Evolutionary conservation across 495 filamentous ascomycete species (phyloP).

Genomic region (Aspergillus baeticus): DNA sequence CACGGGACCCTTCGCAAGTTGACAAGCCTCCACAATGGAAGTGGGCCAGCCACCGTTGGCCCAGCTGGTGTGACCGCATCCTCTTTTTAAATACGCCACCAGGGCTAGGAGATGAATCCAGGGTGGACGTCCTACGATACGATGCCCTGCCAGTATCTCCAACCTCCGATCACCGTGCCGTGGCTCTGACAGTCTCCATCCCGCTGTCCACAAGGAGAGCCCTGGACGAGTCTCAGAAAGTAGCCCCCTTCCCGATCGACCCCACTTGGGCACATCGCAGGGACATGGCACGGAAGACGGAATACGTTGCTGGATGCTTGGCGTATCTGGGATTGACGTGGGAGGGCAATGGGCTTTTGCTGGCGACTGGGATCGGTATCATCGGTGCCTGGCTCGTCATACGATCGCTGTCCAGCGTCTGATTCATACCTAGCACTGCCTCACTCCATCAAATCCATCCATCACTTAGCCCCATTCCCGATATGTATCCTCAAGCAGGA

Average conservation of each 20-base stretch:
- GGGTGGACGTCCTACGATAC: slow-evolving; percentile 59
- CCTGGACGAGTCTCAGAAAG: slow-evolving; percentile 23
- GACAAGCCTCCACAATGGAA: slow-evolving; percentile 57
- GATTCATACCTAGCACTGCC: neutral
- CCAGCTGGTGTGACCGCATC: slow-evolving; percentile 92
- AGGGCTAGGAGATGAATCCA: slow-evolving; percentile 36
- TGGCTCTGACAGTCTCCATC: slow-evolving; percentile 63
- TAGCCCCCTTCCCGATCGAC: slow-evolving; percentile 55
- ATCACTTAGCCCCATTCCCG: neutral
- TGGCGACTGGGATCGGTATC: slow-evolving; percentile 42
- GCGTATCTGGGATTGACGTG: slow-evolving; percentile 60
- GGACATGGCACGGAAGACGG: slow-evolving; percentile 50
- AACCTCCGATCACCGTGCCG: slow-evolving; percentile 83
- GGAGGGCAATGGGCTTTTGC: slow-evolving; percentile 54
- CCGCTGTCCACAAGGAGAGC: slow-evolving; percentile 41
- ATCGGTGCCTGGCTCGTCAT: slow-evolving; percentile 48
- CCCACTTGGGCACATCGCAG: slow-evolving; percentile 48
- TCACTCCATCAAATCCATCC: neutral
- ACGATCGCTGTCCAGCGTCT: slow-evolving; percentile 27
- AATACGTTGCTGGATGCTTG: slow-evolving; percentile 56
- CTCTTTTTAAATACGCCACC: slow-evolving; percentile 67
- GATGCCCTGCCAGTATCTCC: slow-evolving; percentile 69
- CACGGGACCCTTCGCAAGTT: slow-evolving; percentile 18
- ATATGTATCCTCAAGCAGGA: too few relatives aligned
- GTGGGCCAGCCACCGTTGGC: slow-evolving; percentile 80